Evolutionary conservation across 2,329 filamentous ascomycete genomes (phyloP), one percentile per base, ranked within the genome.

Genomic region (Aurifilum marmelostoma): DNA sequence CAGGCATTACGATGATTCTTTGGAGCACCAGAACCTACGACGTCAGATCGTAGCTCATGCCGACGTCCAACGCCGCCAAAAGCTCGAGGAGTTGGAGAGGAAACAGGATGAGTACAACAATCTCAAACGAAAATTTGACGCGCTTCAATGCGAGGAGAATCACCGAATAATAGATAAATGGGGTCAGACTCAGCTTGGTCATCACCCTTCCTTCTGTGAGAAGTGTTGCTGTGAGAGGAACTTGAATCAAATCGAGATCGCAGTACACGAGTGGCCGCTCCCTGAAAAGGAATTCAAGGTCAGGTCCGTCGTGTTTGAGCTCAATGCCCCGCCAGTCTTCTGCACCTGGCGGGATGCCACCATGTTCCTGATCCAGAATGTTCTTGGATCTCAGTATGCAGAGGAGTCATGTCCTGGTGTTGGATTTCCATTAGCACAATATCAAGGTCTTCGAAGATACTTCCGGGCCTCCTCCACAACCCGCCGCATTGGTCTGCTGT

Each of bases 201-300:
- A 39, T 11, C 75, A 77, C 39, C 65, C 52, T 39, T 0, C 4
- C 6, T 18, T 1, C 0, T 86, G 83, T 67, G 1, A 2, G 0
- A 80, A 78, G 65, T 88, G 84, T 72, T 1, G 2, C 0, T 70
- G 77, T 0, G 58, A 71, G 3, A 4, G 7, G 0, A 1, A 75
- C n/a, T 85, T 85, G 0, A 60, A 78, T 0, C 1, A 3, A 0
- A 67, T 90, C 0, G 50, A 34, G 0, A 88, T 91, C 9, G 0
- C 56, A 0, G 74, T 87, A 11, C 79, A 87, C 71, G 88, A 90
- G 73, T 89, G 86, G 86, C 87, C 88, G 0, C 76, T 90, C 0
- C 83, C 86, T 0, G 39, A 56, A 0, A 21, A 79, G 0, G 0
- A 58, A 0, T 7, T 69, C 0, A 37, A 79, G 14, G 79, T 79